Conservation (phyloP, 2,329 filamentous ascomycete species). For the Fusarium sp. region DNA sequence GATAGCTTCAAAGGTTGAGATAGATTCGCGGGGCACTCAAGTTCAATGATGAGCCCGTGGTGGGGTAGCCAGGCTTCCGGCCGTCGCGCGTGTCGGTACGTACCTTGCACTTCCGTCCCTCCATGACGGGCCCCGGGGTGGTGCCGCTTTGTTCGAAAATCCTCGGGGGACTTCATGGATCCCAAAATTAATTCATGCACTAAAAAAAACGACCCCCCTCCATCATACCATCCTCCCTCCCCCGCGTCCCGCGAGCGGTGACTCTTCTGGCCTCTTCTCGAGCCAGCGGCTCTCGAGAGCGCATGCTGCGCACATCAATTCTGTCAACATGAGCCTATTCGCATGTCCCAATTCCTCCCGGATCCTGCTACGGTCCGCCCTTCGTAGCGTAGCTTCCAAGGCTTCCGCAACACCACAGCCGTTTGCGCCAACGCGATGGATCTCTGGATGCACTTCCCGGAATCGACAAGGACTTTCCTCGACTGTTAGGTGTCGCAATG, state of each 20-base stretch:
- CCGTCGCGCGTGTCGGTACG: slow-evolving; percentile 34
- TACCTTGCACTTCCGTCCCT: slow-evolving; percentile 23
- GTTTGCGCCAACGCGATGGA: slow-evolving; percentile 45
- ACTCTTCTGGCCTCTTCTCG: slow-evolving; percentile 37
- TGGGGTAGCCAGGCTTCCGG: slow-evolving; percentile 43
- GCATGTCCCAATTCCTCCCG: slow-evolving; percentile 50
- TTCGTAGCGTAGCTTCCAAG: slow-evolving; percentile 45
- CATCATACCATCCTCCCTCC: slow-evolving; percentile 40
- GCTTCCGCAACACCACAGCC: slow-evolving; percentile 35
- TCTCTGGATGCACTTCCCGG: slow-evolving; percentile 35
- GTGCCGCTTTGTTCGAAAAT: slow-evolving; percentile 38
- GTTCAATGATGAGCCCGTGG: slow-evolving; percentile 21
- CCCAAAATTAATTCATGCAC: slow-evolving; percentile 49
- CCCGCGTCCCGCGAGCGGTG: slow-evolving; percentile 13
- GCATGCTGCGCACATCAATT: slow-evolving; percentile 42
- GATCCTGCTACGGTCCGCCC: slow-evolving; percentile 49
- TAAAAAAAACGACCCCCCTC: slow-evolving; percentile 8
- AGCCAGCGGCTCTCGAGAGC: slow-evolving; percentile 44
- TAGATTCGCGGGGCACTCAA: slow-evolving; percentile 29
- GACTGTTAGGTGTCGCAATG: slow-evolving; percentile 23
- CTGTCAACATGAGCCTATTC: slow-evolving; percentile 49
- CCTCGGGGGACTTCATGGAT: slow-evolving; percentile 33
- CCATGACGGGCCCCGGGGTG: slow-evolving; percentile 14
- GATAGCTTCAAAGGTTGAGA: slow-evolving; percentile 3
- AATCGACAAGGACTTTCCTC: slow-evolving; percentile 22